Base-by-base conservation (phyloP, 2,329 filamentous ascomycete genomes). In the Lachnum nothofagi region DNA sequence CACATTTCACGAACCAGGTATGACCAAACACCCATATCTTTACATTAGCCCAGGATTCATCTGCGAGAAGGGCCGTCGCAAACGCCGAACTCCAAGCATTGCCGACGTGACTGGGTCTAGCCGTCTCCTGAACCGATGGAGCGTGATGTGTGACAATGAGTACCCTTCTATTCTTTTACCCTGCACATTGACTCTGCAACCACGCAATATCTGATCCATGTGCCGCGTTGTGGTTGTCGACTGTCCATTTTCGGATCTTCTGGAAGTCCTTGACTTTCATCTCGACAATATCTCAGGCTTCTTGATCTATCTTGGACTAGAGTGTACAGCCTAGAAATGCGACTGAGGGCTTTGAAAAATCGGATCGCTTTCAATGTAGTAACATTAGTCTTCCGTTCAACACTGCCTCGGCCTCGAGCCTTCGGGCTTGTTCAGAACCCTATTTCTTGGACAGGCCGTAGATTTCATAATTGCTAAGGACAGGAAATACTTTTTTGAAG, bases 401-500 rank as follows among this genome's bases (percentile, higher is more conserved):
- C n/a, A 40, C 20, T 33, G 40, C 8, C 33, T 54, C 51, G 2
- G 10, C 4, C 29, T 51, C 49, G 4, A 53, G 49, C 16, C 44
- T 46, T 41, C 8, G 42, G 1, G 50, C 50, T 39, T 34, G 25
- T 23, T 37, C 16, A 0, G 20, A 61, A 5, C 55, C 60, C 2
- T 59, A 53, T 2, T 24, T 16, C 63, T 65, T 17, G 2, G 34
- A 37, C 8, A 37, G 34, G 4, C 34, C 34, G 34, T 37, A 37
- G 34, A 37, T 67, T 54, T 77, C 74, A 55, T 76, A 72, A 52
- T 77, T 77, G 2, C 74, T 72, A 5, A 71, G 59, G 0, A 76
- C 56, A 29, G 72, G 67, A 48, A 76, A 70, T 19, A 76, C 70
- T 6, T 62, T 56, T 39, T 66, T 47, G 54, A 73, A 37, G 4